Conservation (phyloP, 148 eudicot genomes). For the Cornus florida region DNA sequence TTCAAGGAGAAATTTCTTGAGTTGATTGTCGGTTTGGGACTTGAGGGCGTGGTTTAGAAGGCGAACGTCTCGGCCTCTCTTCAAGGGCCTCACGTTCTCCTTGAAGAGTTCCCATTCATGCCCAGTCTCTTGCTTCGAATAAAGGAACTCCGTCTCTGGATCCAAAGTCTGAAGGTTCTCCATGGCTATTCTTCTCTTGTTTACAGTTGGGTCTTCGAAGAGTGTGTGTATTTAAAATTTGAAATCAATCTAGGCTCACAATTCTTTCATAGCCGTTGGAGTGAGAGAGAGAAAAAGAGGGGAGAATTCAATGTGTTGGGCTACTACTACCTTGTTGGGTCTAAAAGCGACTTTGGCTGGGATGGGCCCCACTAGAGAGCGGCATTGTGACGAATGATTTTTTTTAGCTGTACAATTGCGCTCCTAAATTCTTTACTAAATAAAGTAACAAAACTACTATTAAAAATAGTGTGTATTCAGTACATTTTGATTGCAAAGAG, state of each 20-base stretch:
- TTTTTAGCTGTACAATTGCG: too few relatives aligned
- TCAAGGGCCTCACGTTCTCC: slow-evolving; percentile 86
- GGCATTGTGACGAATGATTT: too few relatives aligned
- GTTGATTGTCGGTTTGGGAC: slow-evolving; percentile 43
- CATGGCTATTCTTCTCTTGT: not conserved
- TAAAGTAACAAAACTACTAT: too few relatives aligned
- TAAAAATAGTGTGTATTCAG: too few relatives aligned
- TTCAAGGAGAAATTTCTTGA: slow-evolving; percentile 53
- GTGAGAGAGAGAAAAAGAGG: not conserved
- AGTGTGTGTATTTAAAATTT: slow-evolving; percentile 9
- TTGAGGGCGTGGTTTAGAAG: slow-evolving; percentile 75
- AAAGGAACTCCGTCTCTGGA: slow-evolving; percentile 67
- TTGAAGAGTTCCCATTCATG: slow-evolving; percentile 85
- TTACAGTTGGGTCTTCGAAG: not conserved
- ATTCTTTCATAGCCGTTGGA: not conserved
- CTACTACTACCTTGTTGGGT: not conserved
- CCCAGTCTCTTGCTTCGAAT: slow-evolving; percentile 56
- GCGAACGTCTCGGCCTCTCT: slow-evolving; percentile 73
- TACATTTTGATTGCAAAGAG: too few relatives aligned
- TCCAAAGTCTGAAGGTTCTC: slow-evolving; percentile 28
- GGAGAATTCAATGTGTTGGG: not conserved
- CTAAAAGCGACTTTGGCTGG: too few relatives aligned
- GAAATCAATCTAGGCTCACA: not conserved
- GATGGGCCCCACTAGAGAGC: too few relatives aligned
- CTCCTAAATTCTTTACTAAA: too few relatives aligned